Evolutionary conservation across 1,139 yeast species (phyloP), one percentile per base, ranked within the genome.

Genomic region (Yamadazyma mexicana): DNA sequence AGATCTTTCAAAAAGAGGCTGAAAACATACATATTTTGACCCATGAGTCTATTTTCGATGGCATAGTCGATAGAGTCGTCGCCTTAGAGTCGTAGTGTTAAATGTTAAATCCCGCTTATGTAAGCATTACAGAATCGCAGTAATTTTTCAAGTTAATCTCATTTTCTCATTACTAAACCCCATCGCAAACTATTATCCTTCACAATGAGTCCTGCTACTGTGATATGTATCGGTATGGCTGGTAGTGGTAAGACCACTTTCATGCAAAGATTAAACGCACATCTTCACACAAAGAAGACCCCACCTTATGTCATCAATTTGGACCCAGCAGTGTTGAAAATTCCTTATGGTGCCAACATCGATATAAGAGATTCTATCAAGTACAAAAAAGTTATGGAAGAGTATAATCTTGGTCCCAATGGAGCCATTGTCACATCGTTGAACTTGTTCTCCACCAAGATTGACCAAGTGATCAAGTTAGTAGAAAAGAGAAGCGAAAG

Each of bases 241-340:
- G 96, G 96, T 31, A 83, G 95, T 38, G 98, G 99, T 54, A 94
- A 94, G 65, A 92, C 99, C 66, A 94, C 98, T 3, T 92, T 94
- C 61, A 84, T 94, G 89, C 99, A 94, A 61, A 71, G 98, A 46
- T 69, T 94, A 43, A 92, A 91, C 64, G 80, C 97, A 1, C 95
- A 92, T 59, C 69, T 92, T 32, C 96, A 91, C 55, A 47, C 86
- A 31, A 73, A 81, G 49, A 70, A 77, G 42, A 77, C 84, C 7
- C 87, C 89, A 8, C 92, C 94, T 10, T 94, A 94, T 62, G 95
- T 92, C 28, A 79, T 94, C 46, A 94, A 94, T 58, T 71, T 94
- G 37, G 99, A 94, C 64, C 99, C 99, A 0, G 98, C 98, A 0
- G 98, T 92, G 17, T 66, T 87, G 47, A 87, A 84, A 50, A 83